Base-by-base conservation (phyloP, 1,284 basidiomycete species). In the Pyrrhoderma lamaoense region DNA sequence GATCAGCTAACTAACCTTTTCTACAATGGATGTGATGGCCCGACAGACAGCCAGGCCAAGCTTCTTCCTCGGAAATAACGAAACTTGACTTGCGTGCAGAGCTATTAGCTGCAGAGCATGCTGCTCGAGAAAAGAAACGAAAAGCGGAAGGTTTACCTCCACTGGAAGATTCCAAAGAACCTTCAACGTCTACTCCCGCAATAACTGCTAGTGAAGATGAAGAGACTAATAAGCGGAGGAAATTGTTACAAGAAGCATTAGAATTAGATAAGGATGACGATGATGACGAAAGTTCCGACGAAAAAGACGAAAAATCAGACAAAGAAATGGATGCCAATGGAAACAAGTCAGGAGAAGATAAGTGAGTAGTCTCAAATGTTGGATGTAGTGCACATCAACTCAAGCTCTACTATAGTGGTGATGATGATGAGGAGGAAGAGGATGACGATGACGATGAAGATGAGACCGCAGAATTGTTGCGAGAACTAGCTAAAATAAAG, bases 401-500 rank as follows among this genome's bases (percentile, higher is more conserved):
- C 39, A 31, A 46, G 5, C 49, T 50, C 9, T 47, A 54, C 51
- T 46, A n/a, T 43, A 34, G 60, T 62, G 52, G 64, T 64, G 34
- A 27, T 3, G 76, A 75, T 0, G 79, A 82, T 14, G 27, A 31
- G 7, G 27, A 31, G 27, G 27, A 31, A 5, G 27, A 31, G 11
- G 77, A 76, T 31, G 66, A 69, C 25, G 69, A 70, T 38, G 75
- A 77, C 0, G 82, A 88, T 27, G 87, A 88, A 11, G 93, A 93
- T 60, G 92, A 96, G 57, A 93, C 91, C 0, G 92, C 91, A 0
- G 93, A 94, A 61, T 74, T 97, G 21, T 73, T 97, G 59, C 82
- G 91, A 21, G 93, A 97, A 65, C 74, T 97, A 18, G 93, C 93
- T 68, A 95, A 93, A 70, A 96, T 96, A 61, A 96, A 95, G 67